phyloP scores from a whole-genome alignment of 2,329 filamentous ascomycete genomes.

The Cytospora paraplurivora region DNA sequence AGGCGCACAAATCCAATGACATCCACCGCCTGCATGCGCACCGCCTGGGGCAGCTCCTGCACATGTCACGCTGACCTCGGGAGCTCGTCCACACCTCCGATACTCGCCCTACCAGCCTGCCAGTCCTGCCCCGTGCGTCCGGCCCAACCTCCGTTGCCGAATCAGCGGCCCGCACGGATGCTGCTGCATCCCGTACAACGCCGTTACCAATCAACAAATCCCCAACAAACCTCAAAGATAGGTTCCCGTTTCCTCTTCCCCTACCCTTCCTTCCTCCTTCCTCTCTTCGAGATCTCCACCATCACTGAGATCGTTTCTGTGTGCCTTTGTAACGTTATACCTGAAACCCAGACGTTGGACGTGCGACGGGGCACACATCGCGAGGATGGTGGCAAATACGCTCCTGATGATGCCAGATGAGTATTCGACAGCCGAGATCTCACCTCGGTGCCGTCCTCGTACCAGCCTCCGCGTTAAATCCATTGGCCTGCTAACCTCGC shows the following conservation, averaged over 20 bases:
- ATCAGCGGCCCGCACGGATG: neutral
- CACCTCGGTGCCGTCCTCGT: neutral
- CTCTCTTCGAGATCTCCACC: neutral
- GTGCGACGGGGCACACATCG: neutral
- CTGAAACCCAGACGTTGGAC: neutral
- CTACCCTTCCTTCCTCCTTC: neutral
- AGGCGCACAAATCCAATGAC: neutral
- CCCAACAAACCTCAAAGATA: neutral
- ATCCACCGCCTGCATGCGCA: neutral
- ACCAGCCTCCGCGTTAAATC: neutral
- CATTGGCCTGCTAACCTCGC: neutral
- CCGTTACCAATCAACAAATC: neutral
- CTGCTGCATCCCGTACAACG: neutral
- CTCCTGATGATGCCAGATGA: neutral
- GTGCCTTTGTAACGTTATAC: neutral
- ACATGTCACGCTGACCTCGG: no score
- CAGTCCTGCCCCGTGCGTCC: neutral
- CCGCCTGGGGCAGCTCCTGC: neutral
- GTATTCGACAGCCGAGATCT: neutral
- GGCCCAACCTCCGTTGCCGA: neutral
- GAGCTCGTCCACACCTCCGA: neutral
- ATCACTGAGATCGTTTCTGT: neutral
- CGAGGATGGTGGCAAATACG: neutral
- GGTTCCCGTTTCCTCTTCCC: no score
- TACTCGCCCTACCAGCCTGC: neutral